Conservation (phyloP, 192 early-diverging fungal genomes). For the Hyaloraphidium curvatum region DNA sequence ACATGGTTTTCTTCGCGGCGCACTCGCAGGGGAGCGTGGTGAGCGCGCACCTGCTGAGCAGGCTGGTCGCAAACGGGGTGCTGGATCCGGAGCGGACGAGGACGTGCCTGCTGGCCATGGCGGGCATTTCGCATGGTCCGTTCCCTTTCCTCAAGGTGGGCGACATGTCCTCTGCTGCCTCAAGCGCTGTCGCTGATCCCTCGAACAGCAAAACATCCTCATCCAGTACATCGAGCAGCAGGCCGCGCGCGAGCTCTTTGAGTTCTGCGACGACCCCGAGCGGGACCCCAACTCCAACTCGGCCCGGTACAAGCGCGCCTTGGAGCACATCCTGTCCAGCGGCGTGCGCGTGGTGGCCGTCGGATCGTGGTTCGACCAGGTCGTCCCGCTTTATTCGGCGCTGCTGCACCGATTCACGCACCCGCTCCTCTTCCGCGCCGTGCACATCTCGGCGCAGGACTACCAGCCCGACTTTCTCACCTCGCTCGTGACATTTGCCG, state of each 20-base stretch:
- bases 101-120: slow-evolving; percentile 71
- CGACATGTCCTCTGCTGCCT: too few species aligned
- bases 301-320: slow-evolving; percentile 47
- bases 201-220: slow-evolving; percentile 64
- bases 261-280: too few species aligned
- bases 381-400: slow-evolving; percentile 75
- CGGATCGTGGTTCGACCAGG: slow-evolving; percentile 88
- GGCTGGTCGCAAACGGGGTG: slow-evolving; percentile 44
- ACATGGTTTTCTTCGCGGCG: slow-evolving; percentile 71
- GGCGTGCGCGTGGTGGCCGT: slow-evolving; percentile 60
- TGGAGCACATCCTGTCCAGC: slow-evolving; percentile 37
- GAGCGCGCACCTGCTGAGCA: slow-evolving; percentile 50
- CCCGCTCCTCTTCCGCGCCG: slow-evolving; percentile 68
- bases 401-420: slow-evolving; percentile 45
- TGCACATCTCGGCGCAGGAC: slow-evolving; percentile 73
- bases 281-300: slow-evolving; percentile 56
- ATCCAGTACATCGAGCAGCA: slow-evolving; percentile 80
- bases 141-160: background rate
- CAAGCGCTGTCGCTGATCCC: slow-evolving; percentile 58
- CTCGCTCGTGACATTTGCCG: slow-evolving; percentile 64
- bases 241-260: slow-evolving; percentile 80
- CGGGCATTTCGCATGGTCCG: slow-evolving; percentile 61
- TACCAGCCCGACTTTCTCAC: slow-evolving; percentile 62
- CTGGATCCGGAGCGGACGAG: slow-evolving; percentile 49
- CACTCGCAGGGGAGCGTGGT: slow-evolving; percentile 92